These are phyloP conservation scores for Geotrichum ghanense DNA, from an alignment of 805 yeast genomes.

Conservation along the genomic window DNA sequence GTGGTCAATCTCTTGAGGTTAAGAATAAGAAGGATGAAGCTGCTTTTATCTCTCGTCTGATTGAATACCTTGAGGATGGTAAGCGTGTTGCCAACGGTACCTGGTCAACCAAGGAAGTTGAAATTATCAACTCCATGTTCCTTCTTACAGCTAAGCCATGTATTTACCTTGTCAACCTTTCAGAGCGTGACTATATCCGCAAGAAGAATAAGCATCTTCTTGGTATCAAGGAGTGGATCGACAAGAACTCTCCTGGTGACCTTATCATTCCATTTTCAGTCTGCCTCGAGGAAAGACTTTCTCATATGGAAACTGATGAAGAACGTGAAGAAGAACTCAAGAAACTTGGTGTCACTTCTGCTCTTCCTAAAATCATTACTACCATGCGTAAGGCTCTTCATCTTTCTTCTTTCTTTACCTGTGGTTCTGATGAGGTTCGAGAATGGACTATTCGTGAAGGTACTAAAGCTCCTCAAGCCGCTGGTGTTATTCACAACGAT, in stretches of 20 bases:
- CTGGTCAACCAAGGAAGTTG: conserved; percentile 90
- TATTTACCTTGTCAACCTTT: conserved; percentile 81
- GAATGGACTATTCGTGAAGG: conserved; percentile 96
- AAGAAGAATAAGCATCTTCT: conserved; percentile 79
- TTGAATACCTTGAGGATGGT: conserved; percentile 69
- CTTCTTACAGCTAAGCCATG: conserved; percentile 93
- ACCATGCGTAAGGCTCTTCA: conserved; percentile 80
- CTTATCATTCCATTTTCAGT: conserved; percentile 88
- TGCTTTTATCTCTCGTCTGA: conserved; percentile 59
- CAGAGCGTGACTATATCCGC: conserved; percentile 78
- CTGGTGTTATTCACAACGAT: conserved; percentile 95
- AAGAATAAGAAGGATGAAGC: conserved; percentile 84
- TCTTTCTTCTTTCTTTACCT: conserved; percentile 88
- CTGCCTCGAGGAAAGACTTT: conserved; percentile 81
- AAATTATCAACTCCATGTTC: conserved; percentile 72
- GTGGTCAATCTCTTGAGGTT: conserved; percentile 81
- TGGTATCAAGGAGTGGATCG: conserved; percentile 84
- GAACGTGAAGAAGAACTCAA: conserved; percentile 71
- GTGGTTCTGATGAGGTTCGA: conserved; percentile 93
- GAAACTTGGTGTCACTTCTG: conserved; percentile 60
- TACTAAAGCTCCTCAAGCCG: conserved; percentile 96
- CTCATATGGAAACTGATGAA: conserved; percentile 75
- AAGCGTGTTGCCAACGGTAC: conserved; percentile 76
- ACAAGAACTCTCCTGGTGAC: conserved; percentile 77
- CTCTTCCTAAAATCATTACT: conserved; percentile 75